phyloP scores from a whole-genome alignment of 768 basidiomycete genomes.

The Megacollybia marginata region DNA sequence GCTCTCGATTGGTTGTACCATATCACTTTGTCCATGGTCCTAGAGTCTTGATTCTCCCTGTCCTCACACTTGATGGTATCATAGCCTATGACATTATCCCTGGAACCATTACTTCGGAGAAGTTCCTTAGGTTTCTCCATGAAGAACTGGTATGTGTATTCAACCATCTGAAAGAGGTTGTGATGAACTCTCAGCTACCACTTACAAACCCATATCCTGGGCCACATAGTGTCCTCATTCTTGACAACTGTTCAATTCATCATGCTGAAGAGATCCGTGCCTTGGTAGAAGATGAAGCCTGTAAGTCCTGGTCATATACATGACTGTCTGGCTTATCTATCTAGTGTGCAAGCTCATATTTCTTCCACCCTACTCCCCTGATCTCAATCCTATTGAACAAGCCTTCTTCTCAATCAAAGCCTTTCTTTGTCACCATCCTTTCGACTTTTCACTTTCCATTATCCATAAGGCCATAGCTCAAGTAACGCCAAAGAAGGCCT shows the following conservation, averaged over 20 bases:
- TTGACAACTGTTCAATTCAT: too few relatives aligned
- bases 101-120: constrained; percentile 6
- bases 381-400: constrained; percentile 24
- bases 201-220: constrained; percentile 8
- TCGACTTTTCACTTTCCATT: neutral
- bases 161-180: neutral
- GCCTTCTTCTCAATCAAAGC: constrained; percentile 19
- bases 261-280: too few relatives aligned
- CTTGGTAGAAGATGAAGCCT: constrained; percentile 6
- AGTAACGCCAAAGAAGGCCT: neutral
- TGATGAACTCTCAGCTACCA: constrained; percentile 5
- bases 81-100: constrained; percentile 12
- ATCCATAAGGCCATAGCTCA: neutral
- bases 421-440: neutral
- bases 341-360: constrained; percentile 15
- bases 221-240: too few relatives aligned
- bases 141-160: neutral
- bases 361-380: constrained; percentile 23
- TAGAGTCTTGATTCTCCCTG: constrained; percentile 10
- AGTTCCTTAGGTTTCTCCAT: neutral
- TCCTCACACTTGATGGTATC: constrained; percentile 13
- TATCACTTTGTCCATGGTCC: constrained; percentile 7
- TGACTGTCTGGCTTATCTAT: neutral
- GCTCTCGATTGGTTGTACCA: neutral
- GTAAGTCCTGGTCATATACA: constrained; percentile 1